A percentile compares a stretch with the other conserved stretches of the same genome.
Conservation (phyloP, 768 basidiomycete genomes). For the Xerocomellus intermedius region DNA sequence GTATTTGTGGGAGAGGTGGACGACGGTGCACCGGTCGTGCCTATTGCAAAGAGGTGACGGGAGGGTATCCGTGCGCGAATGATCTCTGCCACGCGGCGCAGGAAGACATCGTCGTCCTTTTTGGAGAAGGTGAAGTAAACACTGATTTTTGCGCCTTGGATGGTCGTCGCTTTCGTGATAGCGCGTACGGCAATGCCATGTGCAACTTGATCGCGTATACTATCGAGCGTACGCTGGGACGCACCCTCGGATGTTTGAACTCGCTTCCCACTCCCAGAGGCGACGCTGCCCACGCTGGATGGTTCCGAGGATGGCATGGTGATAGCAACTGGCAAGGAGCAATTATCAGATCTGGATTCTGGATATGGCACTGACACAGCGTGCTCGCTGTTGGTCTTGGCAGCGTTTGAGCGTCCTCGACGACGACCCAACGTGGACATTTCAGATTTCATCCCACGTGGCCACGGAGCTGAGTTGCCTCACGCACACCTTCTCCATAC, state of each 20-base stretch:
- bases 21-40: constrained; percentile 43
- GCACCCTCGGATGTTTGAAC: not conserved
- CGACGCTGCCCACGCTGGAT: constrained; percentile 18
- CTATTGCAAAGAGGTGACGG: constrained; percentile 54
- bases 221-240: constrained; percentile 49
- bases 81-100: constrained; percentile 51
- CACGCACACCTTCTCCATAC: too few relatives aligned
- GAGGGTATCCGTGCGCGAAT: constrained; percentile 43
- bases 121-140: constrained; percentile 62
- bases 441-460: too few relatives aligned
- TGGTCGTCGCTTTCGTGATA: constrained; percentile 45
- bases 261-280: not conserved
- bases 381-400: too few relatives aligned
- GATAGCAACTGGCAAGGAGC: too few relatives aligned
- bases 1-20: constrained; percentile 24
- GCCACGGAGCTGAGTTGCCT: too few relatives aligned
- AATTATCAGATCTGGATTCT: too few relatives aligned
- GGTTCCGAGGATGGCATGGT: constrained; percentile 28
- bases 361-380: too few relatives aligned
- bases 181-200: constrained; percentile 54
- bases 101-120: constrained; percentile 53
- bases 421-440: too few relatives aligned
- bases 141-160: constrained; percentile 57
- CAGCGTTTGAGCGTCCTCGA: too few relatives aligned
- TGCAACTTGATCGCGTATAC: constrained; percentile 59